These are phyloP conservation scores for Venturia oleaginea DNA, from an alignment of 2,329 filamentous ascomycete genomes.

Conservation along the genomic window DNA sequence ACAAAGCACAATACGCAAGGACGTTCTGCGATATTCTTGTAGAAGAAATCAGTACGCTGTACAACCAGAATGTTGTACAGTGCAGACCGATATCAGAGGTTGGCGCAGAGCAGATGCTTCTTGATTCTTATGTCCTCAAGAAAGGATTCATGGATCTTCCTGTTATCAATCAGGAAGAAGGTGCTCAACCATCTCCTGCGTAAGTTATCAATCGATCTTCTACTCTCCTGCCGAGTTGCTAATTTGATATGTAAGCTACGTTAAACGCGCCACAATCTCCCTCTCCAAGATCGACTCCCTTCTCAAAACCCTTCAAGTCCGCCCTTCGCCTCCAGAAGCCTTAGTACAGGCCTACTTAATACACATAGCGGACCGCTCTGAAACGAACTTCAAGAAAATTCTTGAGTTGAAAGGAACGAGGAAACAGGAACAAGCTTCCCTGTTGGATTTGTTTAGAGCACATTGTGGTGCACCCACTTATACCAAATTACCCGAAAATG, in stretches of 20 bases:
- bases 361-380: slow-evolving; percentile 87
- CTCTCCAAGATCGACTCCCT: slow-evolving; percentile 85
- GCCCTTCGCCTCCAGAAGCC: slow-evolving; percentile 80
- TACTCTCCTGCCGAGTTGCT: slow-evolving; percentile 16
- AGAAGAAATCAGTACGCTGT: slow-evolving; percentile 70
- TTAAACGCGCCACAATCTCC: slow-evolving; percentile 74
- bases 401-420: slow-evolving; percentile 87
- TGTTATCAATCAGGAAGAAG: slow-evolving; percentile 47
- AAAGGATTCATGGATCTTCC: slow-evolving; percentile 67
- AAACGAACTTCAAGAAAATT: slow-evolving; percentile 92
- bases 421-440: slow-evolving; percentile 69
- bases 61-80: slow-evolving; percentile 75
- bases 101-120: slow-evolving; percentile 93
- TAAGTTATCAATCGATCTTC: slow-evolving; percentile 26
- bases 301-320: slow-evolving; percentile 93
- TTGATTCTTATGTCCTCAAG: slow-evolving; percentile 86
- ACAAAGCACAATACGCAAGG: slow-evolving; percentile 87
- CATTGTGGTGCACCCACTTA: slow-evolving; percentile 61
- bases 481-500: slow-evolving; percentile 47
- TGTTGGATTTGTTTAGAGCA: slow-evolving; percentile 85
- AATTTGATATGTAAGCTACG: slow-evolving; percentile 47
- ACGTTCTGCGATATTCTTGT: slow-evolving; percentile 96
- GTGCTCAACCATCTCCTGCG: slow-evolving; percentile 47
- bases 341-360: slow-evolving; percentile 96
- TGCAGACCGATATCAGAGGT: slow-evolving; percentile 88